Percentiles rank a stretch among this genome's conserved stretches.
Conservation (phyloP, 164 flowering plant genomes). For the Amborella trichopoda region DNA sequence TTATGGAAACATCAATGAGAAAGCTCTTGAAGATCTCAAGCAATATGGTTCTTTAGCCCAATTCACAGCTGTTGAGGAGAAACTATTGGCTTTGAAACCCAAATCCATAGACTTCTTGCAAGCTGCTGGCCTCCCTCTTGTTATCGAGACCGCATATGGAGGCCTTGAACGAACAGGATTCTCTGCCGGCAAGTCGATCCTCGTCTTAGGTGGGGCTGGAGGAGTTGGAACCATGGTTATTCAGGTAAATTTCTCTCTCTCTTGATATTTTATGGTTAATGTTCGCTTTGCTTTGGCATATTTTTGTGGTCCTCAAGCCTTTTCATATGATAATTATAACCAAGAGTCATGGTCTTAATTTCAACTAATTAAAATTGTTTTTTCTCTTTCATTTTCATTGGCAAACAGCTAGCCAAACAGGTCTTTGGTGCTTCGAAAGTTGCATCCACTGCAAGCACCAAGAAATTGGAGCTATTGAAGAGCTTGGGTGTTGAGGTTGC, state of each 20-base stretch:
- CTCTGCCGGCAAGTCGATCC: constrained; percentile 81
- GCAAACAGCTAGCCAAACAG: constrained; percentile 74
- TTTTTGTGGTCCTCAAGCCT: no score
- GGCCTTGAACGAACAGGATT: constrained; percentile 81
- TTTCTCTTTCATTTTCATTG: not conserved
- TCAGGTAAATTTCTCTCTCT: constrained; percentile 47
- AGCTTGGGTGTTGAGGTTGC: constrained; percentile 85
- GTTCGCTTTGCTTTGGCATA: no score
- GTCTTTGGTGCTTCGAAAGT: constrained; percentile 88
- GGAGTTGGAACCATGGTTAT: constrained; percentile 94
- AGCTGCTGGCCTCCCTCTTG: constrained; percentile 90
- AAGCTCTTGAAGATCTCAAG: constrained; percentile 81
- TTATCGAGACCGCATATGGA: constrained; percentile 85
- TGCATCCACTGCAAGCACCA: constrained; percentile 82
- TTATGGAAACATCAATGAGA: constrained; percentile 85
- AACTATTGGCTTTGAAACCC: constrained; percentile 72
- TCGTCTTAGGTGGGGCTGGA: constrained; percentile 92
- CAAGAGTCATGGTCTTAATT: no score
- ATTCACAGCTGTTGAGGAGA: constrained; percentile 94
- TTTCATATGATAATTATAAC: no score
- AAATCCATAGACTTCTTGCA: constrained; percentile 63
- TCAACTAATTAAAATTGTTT: no score
- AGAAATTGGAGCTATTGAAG: constrained; percentile 64
- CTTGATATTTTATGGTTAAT: no score
- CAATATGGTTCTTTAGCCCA: constrained; percentile 85